Evolutionary conservation across 202 grass and related monocot species (phyloP).

Genomic region (Panicum hallii): DNA sequence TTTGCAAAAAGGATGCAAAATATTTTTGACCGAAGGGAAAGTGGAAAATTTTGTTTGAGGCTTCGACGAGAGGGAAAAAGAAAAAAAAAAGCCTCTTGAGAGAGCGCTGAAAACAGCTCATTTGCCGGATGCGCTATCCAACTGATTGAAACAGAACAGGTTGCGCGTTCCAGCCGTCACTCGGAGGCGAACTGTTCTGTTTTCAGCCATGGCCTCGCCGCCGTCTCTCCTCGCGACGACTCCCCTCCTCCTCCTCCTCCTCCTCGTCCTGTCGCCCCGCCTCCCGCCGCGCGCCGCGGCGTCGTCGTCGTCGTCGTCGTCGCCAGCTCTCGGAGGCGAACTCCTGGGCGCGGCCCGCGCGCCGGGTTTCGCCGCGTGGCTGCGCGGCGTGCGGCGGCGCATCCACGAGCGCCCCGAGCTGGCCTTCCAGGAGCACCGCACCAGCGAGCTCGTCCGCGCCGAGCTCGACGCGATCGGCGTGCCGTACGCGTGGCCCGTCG

Average conservation of each 20-base stretch:
- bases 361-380: conserved; percentile 57
- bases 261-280: not conserved
- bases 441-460: conserved; percentile 58
- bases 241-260: not conserved
- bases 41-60: too few relatives aligned
- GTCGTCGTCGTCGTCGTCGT: not conserved
- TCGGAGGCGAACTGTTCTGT: too few relatives aligned
- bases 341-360: conserved; percentile 38
- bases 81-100: too few relatives aligned
- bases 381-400: conserved; percentile 55
- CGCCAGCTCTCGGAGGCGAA: not conserved
- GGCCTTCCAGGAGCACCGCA: conserved; percentile 68
- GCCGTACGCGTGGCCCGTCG: conserved; percentile 42
- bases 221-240: not conserved
- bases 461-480: conserved; percentile 52
- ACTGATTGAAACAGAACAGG: not conserved
- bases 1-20: too few relatives aligned
- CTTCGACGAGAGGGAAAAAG: too few relatives aligned
- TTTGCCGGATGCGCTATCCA: not conserved
- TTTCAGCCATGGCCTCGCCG: not conserved
- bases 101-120: too few relatives aligned
- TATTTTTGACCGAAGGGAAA: too few relatives aligned
- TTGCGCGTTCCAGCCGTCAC: not conserved
- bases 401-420: conserved; percentile 81
- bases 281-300: not conserved